Evolutionary conservation across 2,329 filamentous ascomycete species (phyloP), one percentile per base, ranked within the genome.

Genomic region (Drechslerella stenobrocha): DNA sequence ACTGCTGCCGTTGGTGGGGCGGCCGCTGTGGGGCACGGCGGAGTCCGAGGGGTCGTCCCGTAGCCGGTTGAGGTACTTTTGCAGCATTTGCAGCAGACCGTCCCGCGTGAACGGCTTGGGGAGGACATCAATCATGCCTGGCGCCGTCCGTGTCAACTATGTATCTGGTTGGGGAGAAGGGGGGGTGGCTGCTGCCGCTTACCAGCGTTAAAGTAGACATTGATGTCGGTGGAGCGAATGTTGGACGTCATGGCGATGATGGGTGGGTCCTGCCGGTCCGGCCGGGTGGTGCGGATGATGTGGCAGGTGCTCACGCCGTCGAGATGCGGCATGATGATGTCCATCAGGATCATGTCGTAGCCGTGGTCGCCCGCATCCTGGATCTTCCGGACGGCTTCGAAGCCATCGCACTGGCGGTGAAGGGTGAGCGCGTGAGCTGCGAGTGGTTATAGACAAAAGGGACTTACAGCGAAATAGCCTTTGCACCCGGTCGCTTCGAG

Each of bases 201-300:
- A 93, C 91, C 93, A 78, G 95, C 91, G 73, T 92, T 87, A 79
- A 96, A 97, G 76, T 98, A 98, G 79, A 95, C 91, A 55, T 92
- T 89, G 69, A 97, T 95, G 75, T 98, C 93, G 74, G 96, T 92
- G 67, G 90, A 91, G 71, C 93, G 84, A 71, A 98, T 97, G 75
- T 97, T 98, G 2, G 92, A 96, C 2, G 93, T 98, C 93, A 98
- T 97, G 46, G 93, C 93, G 63, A 98, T 89, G 73, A 98, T 95
- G 0, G 93, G 93, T 18, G 88, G 86, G 3, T 86, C 84, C 30
- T 45, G 51, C 55, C 59, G 59, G 9, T 59, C 55, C 13, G 48
- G 63, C 15, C 45, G 57, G 8, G 28, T 35, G 34, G 85, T 84
- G 53, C 92, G 85, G 71, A 98, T 96, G 70, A 96, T 85, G 74